Conservation (phyloP, 768 basidiomycete genomes). For the Boletus sp. region DNA sequence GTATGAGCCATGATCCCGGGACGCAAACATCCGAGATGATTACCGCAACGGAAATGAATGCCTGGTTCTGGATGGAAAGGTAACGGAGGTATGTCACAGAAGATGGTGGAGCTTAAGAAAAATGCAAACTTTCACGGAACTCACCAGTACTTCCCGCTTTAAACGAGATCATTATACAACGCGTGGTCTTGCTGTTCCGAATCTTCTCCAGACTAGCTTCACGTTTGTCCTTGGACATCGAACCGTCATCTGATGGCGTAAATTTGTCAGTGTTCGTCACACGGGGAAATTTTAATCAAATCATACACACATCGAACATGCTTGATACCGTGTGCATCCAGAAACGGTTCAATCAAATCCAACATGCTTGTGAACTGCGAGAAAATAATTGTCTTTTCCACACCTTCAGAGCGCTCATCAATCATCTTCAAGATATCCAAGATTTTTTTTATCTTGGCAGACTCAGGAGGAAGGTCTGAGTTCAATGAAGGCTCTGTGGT, state of each 20-base stretch:
- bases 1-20: neutral
- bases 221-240: constrained; percentile 74
- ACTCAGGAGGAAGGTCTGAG: constrained; percentile 55
- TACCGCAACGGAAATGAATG: neutral
- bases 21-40: neutral
- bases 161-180: constrained; percentile 92
- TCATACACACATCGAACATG: constrained; percentile 80
- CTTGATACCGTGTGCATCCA: constrained; percentile 61
- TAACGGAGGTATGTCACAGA: neutral
- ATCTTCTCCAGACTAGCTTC: constrained; percentile 76
- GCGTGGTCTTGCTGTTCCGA: constrained; percentile 51
- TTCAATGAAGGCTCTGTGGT: constrained; percentile 37
- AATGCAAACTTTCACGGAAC: constrained; percentile 14
- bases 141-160: constrained; percentile 92
- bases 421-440: constrained; percentile 69
- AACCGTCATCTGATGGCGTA: constrained; percentile 72
- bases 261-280: constrained; percentile 4
- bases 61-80: neutral
- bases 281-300: neutral
- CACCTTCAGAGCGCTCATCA: constrained; percentile 49
- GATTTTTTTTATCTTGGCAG: constrained; percentile 86
- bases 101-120: neutral
- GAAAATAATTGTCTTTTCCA: constrained; percentile 95
- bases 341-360: constrained; percentile 82
- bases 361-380: constrained; percentile 91